phyloP scores from a whole-genome alignment of 176 grass and related monocot genomes.

The Avena sativa region DNA sequence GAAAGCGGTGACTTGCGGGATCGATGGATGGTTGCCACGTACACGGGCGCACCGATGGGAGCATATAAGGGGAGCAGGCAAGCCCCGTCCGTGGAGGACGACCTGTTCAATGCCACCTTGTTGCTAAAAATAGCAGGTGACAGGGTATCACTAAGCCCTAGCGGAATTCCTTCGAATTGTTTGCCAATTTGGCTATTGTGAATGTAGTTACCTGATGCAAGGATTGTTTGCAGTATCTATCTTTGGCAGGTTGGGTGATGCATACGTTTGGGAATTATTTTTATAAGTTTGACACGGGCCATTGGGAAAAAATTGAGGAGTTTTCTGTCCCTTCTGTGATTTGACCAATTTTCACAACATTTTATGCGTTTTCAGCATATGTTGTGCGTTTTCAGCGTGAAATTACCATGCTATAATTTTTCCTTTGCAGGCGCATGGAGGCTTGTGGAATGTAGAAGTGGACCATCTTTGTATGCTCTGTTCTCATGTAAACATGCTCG shows the following conservation, averaged over 20 bases:
- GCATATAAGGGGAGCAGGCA: no score
- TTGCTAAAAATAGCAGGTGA: conserved; percentile 19
- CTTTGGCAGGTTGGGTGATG: background rate
- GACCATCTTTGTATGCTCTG: background rate
- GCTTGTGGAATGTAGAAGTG: background rate
- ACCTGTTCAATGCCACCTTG: conserved; percentile 35
- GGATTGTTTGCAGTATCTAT: background rate
- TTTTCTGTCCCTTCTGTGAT: background rate
- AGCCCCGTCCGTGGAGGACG: no score
- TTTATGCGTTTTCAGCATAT: background rate
- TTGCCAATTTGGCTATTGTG: background rate
- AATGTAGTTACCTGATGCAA: background rate
- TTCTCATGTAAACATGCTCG: background rate
- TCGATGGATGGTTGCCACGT: no score
- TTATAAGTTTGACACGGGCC: background rate
- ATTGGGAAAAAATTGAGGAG: background rate
- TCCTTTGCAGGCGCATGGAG: background rate
- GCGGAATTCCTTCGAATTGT: background rate
- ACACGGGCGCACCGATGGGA: no score
- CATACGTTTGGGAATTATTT: background rate
- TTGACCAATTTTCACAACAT: background rate
- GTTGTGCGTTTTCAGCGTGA: background rate
- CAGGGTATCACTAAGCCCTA: background rate
- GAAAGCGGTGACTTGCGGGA: no score
- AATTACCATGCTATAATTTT: background rate